Base-by-base conservation (phyloP, 164 flowering plant species). In the Chloranthus sessilifolius region DNA sequence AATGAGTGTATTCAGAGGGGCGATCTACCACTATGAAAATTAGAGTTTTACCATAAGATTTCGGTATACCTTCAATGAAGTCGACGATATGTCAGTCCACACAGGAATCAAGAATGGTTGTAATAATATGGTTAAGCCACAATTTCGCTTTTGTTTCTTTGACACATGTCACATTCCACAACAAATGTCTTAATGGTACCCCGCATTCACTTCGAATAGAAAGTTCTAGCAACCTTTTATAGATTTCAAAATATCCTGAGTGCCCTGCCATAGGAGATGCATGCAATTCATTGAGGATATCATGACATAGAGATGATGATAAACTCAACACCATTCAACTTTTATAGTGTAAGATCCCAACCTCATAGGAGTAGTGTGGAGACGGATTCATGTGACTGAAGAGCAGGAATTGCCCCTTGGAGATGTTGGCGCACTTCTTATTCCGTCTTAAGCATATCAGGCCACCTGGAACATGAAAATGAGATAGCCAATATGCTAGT, bases 31-130 rank as follows among this genome's bases (percentile, higher is more conserved):
- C 43, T 7, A 40, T 17, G 6, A 11, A 40, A 7, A 40, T 16
- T 11, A 1, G 7, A 9, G 11, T 16, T 16, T 40, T 40, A 11
- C 43, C 43, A 0, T 40, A 0, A 6, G 43, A 40, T 40, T 1
- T 40, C 7, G 43, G 43, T 7, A 40, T 11, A 17, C n/a, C 43
- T 9, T 40, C 43, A 16, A 40, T 40, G 19, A 40, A 40, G 43
- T 40, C 43, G 0, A 40, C 15, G 1, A 40, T 10, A 40, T 40
- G 19, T 40, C 1, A 40, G 7, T 10, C 43, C 43, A 40, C 6
- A 16, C 7, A 6, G 43, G 43, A 40, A 40, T 40, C n/a, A 17
- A 17, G 15, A 16, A 17, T 11, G 43, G 43, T 40, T 40, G n/a
- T 9, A 9, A 1, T 40, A 16, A 11, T 17, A 6, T 11, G 19